Percentiles rank a stretch among this genome's conserved stretches.
Conservation (phyloP, 2,329 filamentous ascomycete species). For the Claviceps humidiphila region DNA sequence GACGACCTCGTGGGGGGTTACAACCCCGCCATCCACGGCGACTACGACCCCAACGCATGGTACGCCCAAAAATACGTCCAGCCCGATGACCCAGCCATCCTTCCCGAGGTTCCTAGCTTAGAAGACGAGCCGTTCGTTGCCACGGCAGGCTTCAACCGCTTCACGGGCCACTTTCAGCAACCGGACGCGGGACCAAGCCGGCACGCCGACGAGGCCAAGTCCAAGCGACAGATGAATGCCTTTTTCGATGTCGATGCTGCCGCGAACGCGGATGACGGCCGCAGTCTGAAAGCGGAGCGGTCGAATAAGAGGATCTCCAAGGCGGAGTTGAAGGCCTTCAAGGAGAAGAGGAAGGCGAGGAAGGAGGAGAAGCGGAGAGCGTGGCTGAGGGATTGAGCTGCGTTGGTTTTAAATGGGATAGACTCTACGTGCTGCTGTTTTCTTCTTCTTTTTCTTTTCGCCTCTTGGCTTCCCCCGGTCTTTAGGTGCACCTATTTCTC, state of each 20-base stretch:
- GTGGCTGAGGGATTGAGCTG: constrained; percentile 59
- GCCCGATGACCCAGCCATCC: constrained; percentile 18
- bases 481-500: background rate
- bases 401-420: background rate
- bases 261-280: constrained; percentile 79
- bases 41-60: constrained; percentile 92
- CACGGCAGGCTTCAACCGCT: constrained; percentile 75
- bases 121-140: constrained; percentile 47
- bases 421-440: background rate
- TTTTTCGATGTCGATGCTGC: constrained; percentile 95
- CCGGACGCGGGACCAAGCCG: constrained; percentile 55
- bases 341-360: constrained; percentile 73
- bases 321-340: constrained; percentile 79
- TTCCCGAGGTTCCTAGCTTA: constrained; percentile 15
- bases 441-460: background rate
- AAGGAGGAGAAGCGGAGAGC: constrained; percentile 92
- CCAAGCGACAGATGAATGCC: constrained; percentile 75
- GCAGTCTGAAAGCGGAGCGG: constrained; percentile 82
- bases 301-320: constrained; percentile 73
- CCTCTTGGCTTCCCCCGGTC: background rate
- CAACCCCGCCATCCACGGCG: constrained; percentile 89
- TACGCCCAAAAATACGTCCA: constrained; percentile 56
- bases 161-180: constrained; percentile 72
- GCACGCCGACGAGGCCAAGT: constrained; percentile 80
- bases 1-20: constrained; percentile 56